Evolutionary conservation across 106 monocot species (phyloP), one percentile per base, ranked within the genome.

Genomic region (Narthecium ossifragum): DNA sequence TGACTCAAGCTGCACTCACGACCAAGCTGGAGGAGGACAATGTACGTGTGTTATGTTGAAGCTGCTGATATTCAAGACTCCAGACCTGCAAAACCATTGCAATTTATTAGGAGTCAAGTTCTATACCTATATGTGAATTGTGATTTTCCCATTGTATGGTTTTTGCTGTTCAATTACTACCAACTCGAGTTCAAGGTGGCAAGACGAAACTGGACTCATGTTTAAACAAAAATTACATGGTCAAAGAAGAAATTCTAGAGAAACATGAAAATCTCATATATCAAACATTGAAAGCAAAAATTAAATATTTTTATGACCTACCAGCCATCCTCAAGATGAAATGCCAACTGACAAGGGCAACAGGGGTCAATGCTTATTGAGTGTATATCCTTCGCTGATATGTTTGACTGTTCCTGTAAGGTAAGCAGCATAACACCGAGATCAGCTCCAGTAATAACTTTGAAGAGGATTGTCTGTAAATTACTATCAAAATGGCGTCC

Each of bases 251-350:
- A 49, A 2, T 22, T 49, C 10, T 43, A 43, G 18, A 43, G 43
- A 43, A 43, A 7, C 43, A 43, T 43, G 12, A 43, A 43, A 13
- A 43, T 43, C 4, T 13, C 43, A 43, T 4, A 43, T 37, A 13
- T 43, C 18, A 43, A 17, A 43, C 9, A 24, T 20, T 22, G 15
- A n/a, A 60, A 31, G 32, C 45, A 30, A 57, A 34, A 39, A 29
- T 1, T 26, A 13, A 22, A 39, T 5, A 53, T 25, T 31, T 36
- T 2, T 2, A 41, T 29, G 66, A 75, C 70, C 31, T 85, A 93
- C 93, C 94, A 94, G 61, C 94, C 94, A 78, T 94, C 85, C 75
- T 75, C 80, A 51, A 94, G 90, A 80, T 94, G 94, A 63, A 94
- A 94, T 38, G 90, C 83, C 70, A 94, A 78, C 69, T 94, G 94